Conservation (phyloP, 2,329 filamentous ascomycete genomes). For the Penicillium sp. region DNA sequence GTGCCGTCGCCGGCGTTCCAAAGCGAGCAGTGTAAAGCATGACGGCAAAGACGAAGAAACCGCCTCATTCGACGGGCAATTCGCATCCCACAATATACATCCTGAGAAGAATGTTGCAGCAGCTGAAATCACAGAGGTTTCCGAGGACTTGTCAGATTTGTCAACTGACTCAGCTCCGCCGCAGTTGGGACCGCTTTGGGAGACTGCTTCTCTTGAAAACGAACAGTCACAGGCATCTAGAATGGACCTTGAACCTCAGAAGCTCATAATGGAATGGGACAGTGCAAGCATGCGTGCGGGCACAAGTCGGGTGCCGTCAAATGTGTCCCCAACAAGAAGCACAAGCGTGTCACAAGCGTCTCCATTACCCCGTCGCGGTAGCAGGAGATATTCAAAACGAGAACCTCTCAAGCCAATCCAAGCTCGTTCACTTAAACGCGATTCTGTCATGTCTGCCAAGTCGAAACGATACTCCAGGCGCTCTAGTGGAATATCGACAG, state of each 20-base stretch:
- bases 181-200: constrained; percentile 31
- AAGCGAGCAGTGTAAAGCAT: constrained; percentile 21
- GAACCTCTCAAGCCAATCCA: constrained; percentile 35
- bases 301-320: constrained; percentile 21
- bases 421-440: constrained; percentile 33
- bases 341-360: constrained; percentile 29
- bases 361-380: constrained; percentile 25
- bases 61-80: constrained; percentile 20
- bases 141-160: constrained; percentile 21
- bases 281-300: constrained; percentile 21
- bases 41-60: constrained; percentile 14
- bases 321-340: constrained; percentile 22
- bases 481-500: constrained; percentile 35
- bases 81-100: constrained; percentile 17
- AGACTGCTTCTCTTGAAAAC: constrained; percentile 24
- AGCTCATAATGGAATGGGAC: constrained; percentile 28
- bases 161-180: constrained; percentile 25
- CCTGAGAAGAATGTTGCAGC: neutral
- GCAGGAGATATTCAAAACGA: constrained; percentile 28
- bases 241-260: constrained; percentile 17
- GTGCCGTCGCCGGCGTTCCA: constrained; percentile 28
- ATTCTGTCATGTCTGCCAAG: constrained; percentile 31
- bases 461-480: constrained; percentile 35
- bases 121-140: constrained; percentile 18
- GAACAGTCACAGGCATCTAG: constrained; percentile 14